These are phyloP conservation scores for Psilocybe azurescens DNA, from an alignment of 768 basidiomycete species.

Conservation along the genomic window DNA sequence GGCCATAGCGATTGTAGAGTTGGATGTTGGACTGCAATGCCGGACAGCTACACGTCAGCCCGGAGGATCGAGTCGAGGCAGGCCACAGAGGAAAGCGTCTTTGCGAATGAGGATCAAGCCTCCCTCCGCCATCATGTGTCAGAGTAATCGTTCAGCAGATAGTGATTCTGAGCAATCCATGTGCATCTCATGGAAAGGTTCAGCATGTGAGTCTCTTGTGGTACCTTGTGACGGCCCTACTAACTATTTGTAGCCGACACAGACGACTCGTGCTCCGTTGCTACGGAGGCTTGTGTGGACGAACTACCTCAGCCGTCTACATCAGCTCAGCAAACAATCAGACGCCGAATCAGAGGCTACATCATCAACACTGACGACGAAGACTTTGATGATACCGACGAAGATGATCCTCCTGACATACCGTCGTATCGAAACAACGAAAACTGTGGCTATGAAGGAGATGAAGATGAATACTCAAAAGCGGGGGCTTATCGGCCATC, in stretches of 20 bases:
- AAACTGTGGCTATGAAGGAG: neutral
- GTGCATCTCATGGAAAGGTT: neutral
- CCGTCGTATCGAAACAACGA: neutral
- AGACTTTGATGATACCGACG: slow-evolving; percentile 14
- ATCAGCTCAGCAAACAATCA: slow-evolving; percentile 17
- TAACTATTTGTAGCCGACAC: neutral
- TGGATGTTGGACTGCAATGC: slow-evolving; percentile 53
- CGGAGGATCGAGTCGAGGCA: slow-evolving; percentile 29
- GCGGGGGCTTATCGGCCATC: neutral
- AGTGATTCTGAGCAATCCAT: neutral
- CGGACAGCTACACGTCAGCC: slow-evolving; percentile 33
- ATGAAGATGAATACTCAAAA: neutral
- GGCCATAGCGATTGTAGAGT: slow-evolving; percentile 24
- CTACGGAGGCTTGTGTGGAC: neutral
- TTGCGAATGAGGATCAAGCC: slow-evolving; percentile 33
- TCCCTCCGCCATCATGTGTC: slow-evolving; percentile 17
- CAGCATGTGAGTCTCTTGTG: neutral
- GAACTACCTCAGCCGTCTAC: neutral
- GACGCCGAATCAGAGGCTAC: slow-evolving; percentile 43
- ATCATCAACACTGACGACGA: slow-evolving; percentile 47
- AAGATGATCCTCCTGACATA: neutral
- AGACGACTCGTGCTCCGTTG: neutral
- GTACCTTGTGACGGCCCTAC: neutral
- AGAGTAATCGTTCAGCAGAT: neutral
- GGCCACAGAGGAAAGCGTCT: slow-evolving; percentile 46